Evolutionary conservation across 1,139 yeast species (phyloP), one percentile per base, ranked within the genome.

Genomic region (Blastobotrys ciferrii): DNA sequence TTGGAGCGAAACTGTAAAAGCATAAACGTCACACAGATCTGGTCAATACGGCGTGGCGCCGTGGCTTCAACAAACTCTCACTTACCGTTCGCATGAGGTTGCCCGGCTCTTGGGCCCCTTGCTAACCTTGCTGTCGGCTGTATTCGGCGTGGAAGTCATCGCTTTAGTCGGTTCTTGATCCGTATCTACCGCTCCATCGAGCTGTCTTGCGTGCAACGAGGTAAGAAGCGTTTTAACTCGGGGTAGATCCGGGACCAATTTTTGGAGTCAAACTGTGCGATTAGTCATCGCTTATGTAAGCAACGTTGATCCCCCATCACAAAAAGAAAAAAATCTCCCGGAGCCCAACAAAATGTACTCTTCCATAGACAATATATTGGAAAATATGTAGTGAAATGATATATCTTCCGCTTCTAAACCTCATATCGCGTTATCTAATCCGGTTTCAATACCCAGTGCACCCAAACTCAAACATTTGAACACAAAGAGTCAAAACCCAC

Each of bases 21-120:
- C n/a, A n/a, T n/a, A n/a, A n/a, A n/a, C n/a, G n/a, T n/a, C n/a
- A n/a, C n/a, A n/a, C n/a, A n/a, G n/a, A n/a, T n/a, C n/a, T n/a
- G n/a, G n/a, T n/a, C n/a, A n/a, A n/a, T n/a, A n/a, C n/a, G n/a
- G n/a, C n/a, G n/a, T n/a, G n/a, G n/a, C 28, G 28, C 9, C 9
- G 28, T 23, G 28, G 28, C 9, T 9, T 6, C 9, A 5, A 9
- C 28, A 9, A 23, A 23, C 5, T 6, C 5, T 5, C 28, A 40
- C 56, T 47, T 45, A 56, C 54, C 64, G 48, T 42, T 60, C 63
- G 35, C 63, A 60, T n/a, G 62, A 57, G 5, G 63, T 59, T n/a
- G 63, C 58, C 42, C 63, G 42, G 33, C 58, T 49, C 42, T 53
- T 53, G 35, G 54, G 49, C 41, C 46, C 32, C 45, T 40, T 55